Base-by-base conservation (phyloP, 495 filamentous ascomycete genomes). In the Daldinia caldariorum region DNA sequence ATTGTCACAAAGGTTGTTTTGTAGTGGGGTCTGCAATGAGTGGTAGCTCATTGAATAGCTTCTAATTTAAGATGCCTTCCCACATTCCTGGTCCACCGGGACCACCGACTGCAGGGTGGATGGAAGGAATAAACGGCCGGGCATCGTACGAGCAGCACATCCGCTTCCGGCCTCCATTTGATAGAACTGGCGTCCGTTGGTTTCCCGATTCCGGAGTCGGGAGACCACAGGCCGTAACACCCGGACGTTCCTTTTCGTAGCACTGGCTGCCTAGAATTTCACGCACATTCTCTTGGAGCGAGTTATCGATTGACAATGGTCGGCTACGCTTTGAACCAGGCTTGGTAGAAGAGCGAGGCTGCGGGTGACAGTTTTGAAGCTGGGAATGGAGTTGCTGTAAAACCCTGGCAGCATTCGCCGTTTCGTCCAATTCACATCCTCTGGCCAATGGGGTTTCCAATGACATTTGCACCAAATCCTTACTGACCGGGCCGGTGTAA, bases 221-320 rank as follows among this genome's bases (percentile, higher is more conserved):
- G 43, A 73, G 70, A 39, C 55, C 34, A 37, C 73, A 71, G 13
- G 77, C 63, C 43, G 82, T 69, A 13, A 74, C 69, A 35, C 83
- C 80, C 7, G 81, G 74, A 78, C 82, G 84, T 16, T 73, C 72
- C 10, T 77, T 72, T 37, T 71, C 50, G 10, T 63, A 51, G 34
- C 76, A 80, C 4, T 75, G 76, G 20, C 64, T 66, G 22, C 66
- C 64, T 16, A 90, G 79, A 72, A 88, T 79, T 54, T 89, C 84
- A 62, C 91, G 91, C 45, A 95, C 91, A 66, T 92, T 89, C 54
- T 89, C 87, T 77, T 95, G 92, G 14, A 94, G 81, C 7, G 83
- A 76, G 38, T 79, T 78, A 65, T 94, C 91, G 59, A 90, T 86
- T 16, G 90, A 92, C 22, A 84, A 79, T 4, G 91, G 85, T 39